phyloP scores from a whole-genome alignment of 2,329 filamentous ascomycete species.

The Lizonia empirigonia region DNA sequence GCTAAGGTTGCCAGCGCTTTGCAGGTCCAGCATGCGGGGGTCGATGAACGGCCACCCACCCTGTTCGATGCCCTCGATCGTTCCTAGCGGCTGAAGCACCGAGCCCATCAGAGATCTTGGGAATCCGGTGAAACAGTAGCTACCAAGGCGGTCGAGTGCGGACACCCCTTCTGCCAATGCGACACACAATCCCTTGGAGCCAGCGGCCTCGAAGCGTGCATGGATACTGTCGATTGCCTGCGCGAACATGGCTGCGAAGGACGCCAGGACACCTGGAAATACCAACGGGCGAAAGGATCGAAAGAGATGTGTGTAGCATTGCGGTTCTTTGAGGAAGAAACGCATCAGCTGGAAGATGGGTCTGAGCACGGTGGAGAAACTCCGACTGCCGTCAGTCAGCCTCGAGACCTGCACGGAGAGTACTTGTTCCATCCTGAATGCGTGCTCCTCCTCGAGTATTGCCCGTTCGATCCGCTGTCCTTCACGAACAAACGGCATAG shows the following conservation, averaged over 20 bases:
- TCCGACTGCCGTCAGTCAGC: neutral
- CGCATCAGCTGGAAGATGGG: neutral
- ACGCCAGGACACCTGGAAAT: neutral
- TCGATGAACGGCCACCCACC: neutral
- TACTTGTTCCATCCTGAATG: neutral
- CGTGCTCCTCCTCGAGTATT: neutral
- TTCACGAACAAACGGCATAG: neutral
- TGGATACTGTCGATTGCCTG: constrained; percentile 1
- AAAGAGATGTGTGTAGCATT: neutral
- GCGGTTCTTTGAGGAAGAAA: neutral
- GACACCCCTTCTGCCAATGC: neutral
- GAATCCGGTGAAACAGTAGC: neutral
- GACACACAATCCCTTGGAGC: constrained; percentile 5
- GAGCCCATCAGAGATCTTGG: neutral
- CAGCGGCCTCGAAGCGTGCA: constrained; percentile 3
- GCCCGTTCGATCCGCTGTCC: neutral
- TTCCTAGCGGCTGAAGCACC: neutral
- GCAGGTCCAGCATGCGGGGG: neutral
- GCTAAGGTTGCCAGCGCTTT: neutral
- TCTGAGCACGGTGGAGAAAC: neutral
- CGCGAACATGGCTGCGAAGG: neutral
- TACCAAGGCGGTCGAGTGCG: neutral
- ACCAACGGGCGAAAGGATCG: neutral
- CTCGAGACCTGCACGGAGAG: neutral
- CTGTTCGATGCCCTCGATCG: neutral